A percentile compares a stretch with the other conserved stretches of the same genome.
Conservation (phyloP, 305 asterid genomes). For the Rubia peregrina region DNA sequence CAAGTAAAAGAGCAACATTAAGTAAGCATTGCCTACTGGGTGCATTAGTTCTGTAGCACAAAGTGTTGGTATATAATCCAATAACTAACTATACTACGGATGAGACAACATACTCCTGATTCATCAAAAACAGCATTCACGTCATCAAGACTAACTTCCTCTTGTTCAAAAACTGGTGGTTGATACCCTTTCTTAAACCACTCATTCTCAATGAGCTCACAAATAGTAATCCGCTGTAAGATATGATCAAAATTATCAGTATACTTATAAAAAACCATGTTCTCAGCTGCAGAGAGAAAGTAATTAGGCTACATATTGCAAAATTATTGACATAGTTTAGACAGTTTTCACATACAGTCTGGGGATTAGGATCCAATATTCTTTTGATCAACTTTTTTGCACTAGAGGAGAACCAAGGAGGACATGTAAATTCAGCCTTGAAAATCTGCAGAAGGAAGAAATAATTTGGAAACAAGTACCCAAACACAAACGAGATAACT, state of each 20-base stretch:
- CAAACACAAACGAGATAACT: constrained; percentile 1
- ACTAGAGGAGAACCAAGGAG: constrained; percentile 85
- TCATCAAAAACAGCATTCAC: constrained; percentile 70
- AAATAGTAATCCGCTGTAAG: constrained; percentile 64
- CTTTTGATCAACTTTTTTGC: constrained; percentile 83
- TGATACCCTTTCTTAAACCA: constrained; percentile 97
- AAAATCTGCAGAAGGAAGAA: constrained; percentile 53
- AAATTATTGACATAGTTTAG: background rate
- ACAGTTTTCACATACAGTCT: constrained; percentile 44
- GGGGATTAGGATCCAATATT: constrained; percentile 89
- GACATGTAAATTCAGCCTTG: constrained; percentile 87
- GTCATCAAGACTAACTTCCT: constrained; percentile 76
- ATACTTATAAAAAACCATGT: background rate
- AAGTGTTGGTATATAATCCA: background rate
- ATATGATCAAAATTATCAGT: constrained; percentile 6
- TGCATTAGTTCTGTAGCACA: background rate
- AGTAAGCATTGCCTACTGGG: background rate
- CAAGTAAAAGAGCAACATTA: background rate
- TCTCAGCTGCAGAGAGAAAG: background rate
- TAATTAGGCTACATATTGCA: background rate
- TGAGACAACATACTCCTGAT: constrained; percentile 39
- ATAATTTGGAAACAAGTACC: constrained; percentile 7
- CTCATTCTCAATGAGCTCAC: constrained; percentile 76
- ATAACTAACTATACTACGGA: background rate
- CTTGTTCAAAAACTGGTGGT: constrained; percentile 65